Percentiles rank a stretch among this genome's conserved stretches.
phyloP scores from a whole-genome alignment of 768 basidiomycete genomes.

The Lactifluus pinguis region DNA sequence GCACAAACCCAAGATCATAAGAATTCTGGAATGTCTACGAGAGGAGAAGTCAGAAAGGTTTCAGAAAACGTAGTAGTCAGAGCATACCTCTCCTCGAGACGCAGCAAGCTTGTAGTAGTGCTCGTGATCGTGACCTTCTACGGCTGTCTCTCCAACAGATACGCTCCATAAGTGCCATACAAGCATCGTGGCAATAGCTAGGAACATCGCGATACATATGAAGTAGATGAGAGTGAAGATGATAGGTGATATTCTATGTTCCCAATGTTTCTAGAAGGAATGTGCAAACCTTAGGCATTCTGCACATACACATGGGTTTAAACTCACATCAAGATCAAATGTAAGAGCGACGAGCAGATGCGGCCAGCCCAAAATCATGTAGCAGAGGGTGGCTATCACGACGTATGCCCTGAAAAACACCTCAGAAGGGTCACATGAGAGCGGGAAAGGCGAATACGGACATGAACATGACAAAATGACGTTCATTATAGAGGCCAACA shows the following conservation, averaged over 20 bases:
- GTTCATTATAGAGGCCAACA: slow-evolving; percentile 90
- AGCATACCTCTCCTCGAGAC: slow-evolving; percentile 55
- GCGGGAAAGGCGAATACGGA: slow-evolving; percentile 29
- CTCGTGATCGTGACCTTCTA: slow-evolving; percentile 83
- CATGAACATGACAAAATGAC: slow-evolving; percentile 96
- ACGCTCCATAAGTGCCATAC: slow-evolving; percentile 68
- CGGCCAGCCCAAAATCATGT: slow-evolving; percentile 53
- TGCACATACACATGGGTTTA: neutral
- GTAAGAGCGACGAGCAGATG: slow-evolving; percentile 52
- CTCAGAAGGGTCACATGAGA: neutral
- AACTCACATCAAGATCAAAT: slow-evolving; percentile 36
- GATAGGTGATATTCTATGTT: slow-evolving; percentile 49
- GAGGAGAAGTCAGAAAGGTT: neutral
- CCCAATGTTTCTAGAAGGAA: slow-evolving; percentile 21
- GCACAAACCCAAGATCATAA: slow-evolving; percentile 76
- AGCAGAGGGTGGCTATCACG: slow-evolving; percentile 56
- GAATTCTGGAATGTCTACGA: slow-evolving; percentile 75
- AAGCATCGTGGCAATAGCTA: slow-evolving; percentile 67
- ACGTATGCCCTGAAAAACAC: slow-evolving; percentile 59
- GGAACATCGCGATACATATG: slow-evolving; percentile 61
- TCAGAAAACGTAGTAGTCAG: neutral
- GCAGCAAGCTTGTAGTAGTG: slow-evolving; percentile 65
- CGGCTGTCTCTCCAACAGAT: slow-evolving; percentile 70
- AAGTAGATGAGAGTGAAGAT: slow-evolving; percentile 70
- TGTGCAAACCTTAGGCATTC: neutral